Percentiles rank a stretch among this genome's conserved stretches.
These are phyloP conservation scores for Annulohypoxylon maeteangense DNA, from an alignment of 495 filamentous ascomycete genomes.

Conservation along the genomic window DNA sequence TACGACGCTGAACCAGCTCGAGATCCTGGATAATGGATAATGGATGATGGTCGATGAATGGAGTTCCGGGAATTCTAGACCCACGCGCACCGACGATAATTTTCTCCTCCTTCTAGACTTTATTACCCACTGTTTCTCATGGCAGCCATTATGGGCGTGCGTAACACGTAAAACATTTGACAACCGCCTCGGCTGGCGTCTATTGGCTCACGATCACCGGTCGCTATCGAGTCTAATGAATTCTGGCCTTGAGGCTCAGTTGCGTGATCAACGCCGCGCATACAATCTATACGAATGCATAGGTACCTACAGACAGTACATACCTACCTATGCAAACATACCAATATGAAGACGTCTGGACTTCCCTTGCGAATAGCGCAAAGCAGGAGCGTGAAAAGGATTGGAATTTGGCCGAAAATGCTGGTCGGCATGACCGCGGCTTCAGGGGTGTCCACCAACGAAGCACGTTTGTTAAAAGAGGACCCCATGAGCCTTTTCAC, in stretches of 20 bases:
- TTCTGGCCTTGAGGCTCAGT: constrained; percentile 39
- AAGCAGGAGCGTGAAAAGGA: not conserved
- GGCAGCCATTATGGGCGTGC: not conserved
- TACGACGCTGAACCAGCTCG: constrained; percentile 20
- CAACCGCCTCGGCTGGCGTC: not conserved
- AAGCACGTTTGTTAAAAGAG: constrained; percentile 2
- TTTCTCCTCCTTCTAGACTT: constrained; percentile 22
- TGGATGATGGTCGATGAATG: too few relatives aligned
- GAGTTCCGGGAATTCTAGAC: constrained; percentile 39
- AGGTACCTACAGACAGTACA: not conserved
- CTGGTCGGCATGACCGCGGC: constrained; percentile 36
- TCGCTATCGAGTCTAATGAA: not conserved
- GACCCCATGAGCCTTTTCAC: constrained; percentile 27
- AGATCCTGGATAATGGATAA: constrained; percentile 24
- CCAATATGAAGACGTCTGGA: not conserved
- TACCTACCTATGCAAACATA: not conserved
- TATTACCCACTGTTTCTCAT: constrained; percentile 19
- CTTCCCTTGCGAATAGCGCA: not conserved
- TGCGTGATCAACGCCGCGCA: constrained; percentile 15
- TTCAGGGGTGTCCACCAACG: constrained; percentile 21
- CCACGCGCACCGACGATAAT: constrained; percentile 21
- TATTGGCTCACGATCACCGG: constrained; percentile 17
- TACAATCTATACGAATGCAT: not conserved
- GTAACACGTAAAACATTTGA: not conserved
- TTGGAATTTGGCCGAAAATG: constrained; percentile 30